Evolutionary conservation across 2,329 filamentous ascomycete genomes (phyloP).

Genomic region (Ascochyta clinopodiicola): DNA sequence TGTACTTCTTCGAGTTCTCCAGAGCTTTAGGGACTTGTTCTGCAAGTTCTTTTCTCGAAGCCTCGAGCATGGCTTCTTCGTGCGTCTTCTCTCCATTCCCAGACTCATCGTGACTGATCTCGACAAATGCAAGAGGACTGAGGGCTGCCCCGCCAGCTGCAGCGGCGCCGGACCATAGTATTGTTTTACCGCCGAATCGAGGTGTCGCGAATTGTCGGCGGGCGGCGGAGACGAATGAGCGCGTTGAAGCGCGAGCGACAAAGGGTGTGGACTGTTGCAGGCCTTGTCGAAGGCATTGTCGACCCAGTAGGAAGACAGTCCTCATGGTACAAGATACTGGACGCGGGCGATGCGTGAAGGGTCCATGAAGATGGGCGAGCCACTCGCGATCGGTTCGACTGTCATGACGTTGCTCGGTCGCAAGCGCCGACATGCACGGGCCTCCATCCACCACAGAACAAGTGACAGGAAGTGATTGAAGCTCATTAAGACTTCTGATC

Average conservation of each 20-base stretch:
- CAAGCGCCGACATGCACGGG: slow-evolving; percentile 21
- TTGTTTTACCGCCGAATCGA: slow-evolving; percentile 39
- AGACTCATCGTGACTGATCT: slow-evolving; percentile 60
- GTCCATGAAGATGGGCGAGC: slow-evolving; percentile 32
- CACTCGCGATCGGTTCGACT: slow-evolving; percentile 3
- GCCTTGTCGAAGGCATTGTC: slow-evolving; percentile 57
- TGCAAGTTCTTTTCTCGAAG: slow-evolving; percentile 77
- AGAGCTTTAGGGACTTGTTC: slow-evolving; percentile 71
- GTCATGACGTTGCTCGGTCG: slow-evolving; percentile 34
- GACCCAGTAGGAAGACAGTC: slow-evolving; percentile 56
- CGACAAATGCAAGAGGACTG: slow-evolving; percentile 65
- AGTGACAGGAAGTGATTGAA: not conserved
- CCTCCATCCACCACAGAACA: not conserved
- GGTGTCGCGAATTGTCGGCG: slow-evolving; percentile 45
- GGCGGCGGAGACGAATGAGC: slow-evolving; percentile 35
- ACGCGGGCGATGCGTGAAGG: slow-evolving; percentile 25
- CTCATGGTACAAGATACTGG: slow-evolving; percentile 54
- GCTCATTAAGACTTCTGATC: too few relatives aligned
- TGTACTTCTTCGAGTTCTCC: slow-evolving; percentile 63
- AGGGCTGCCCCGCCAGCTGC: slow-evolving; percentile 47
- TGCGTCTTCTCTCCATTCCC: slow-evolving; percentile 66
- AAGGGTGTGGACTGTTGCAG: slow-evolving; percentile 30
- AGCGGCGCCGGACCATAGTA: slow-evolving; percentile 44
- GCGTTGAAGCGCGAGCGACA: slow-evolving; percentile 28
- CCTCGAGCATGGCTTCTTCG: slow-evolving; percentile 86